phyloP scores from a whole-genome alignment of 352 stramenopile species.

The Globisporangium carolinianum region DNA sequence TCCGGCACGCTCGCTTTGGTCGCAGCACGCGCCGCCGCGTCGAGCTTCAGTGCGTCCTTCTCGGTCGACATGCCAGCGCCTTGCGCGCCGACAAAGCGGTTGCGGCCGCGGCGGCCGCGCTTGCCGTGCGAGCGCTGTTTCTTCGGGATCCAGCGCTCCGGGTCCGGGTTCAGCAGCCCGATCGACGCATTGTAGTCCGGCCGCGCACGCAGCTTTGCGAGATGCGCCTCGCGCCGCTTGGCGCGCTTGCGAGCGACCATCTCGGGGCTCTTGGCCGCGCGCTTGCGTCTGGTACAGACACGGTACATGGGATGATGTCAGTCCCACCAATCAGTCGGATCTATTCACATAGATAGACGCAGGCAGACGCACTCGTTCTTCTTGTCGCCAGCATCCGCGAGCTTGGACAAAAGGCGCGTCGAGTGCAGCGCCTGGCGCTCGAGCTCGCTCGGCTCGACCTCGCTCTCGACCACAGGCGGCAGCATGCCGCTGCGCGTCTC shows the following conservation, averaged over 20 bases:
- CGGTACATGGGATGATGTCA: no score
- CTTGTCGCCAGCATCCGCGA: conserved; percentile 55
- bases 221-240: conserved; percentile 55
- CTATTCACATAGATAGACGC: neutral
- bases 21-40: conserved; percentile 68
- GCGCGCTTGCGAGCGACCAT: conserved; percentile 64
- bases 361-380: conserved; percentile 65
- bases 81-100: conserved; percentile 79
- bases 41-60: conserved; percentile 77
- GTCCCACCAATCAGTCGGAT: no score
- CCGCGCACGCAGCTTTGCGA: conserved; percentile 50
- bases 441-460: conserved; percentile 49
- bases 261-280: conserved; percentile 65
- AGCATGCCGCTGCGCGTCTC: conserved; percentile 61
- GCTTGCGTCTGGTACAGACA: conserved; percentile 38
- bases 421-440: conserved; percentile 57
- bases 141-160: conserved; percentile 81
- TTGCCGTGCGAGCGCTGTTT: conserved; percentile 80
- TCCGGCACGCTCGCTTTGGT: conserved; percentile 44
- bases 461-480: conserved; percentile 44
- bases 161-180: conserved; percentile 66
- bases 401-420: conserved; percentile 53
- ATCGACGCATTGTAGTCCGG: conserved; percentile 76
- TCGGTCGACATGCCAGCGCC: conserved; percentile 71
- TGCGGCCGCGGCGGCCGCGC: conserved; percentile 64